Base-by-base conservation (phyloP, 352 stramenopile genomes). In the Hyaloperonospora arabidopsidis region DNA sequence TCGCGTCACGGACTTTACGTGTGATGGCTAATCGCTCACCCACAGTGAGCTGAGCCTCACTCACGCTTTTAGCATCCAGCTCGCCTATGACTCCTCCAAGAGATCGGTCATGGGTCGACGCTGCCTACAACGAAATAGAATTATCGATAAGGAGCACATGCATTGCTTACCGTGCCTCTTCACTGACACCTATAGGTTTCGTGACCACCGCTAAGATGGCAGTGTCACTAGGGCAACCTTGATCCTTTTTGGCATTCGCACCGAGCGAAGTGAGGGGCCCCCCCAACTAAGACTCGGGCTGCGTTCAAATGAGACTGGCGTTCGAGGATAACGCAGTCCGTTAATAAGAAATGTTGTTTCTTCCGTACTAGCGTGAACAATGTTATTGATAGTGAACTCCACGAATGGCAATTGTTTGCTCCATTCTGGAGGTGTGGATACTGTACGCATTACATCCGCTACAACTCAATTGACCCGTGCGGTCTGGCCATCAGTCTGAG, bases 401-500 rank as follows among this genome's bases (percentile, higher is more conserved):
- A 40, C 4, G 35, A 40, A 40, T 15, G 35, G 35, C 35, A 40
- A 40, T 40, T 15, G 35, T 12, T 40, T 40, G 10, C 13, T 40
- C 5, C 1, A 40, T 40, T 40, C 13, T n/a, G 14, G 1, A 18
- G 13, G 35, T 17, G 35, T 40, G 8, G 35, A 0, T 40, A 17
- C 25, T 7, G 25, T 29, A 29, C 25, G 25, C 25, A 29, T 8
- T 29, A 29, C 25, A 29, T 29, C 25, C 13, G 4, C 5, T 17
- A 40, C 13, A 12, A 40, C 35, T 40, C 35, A 12, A 40, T 40
- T 40, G 35, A 6, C 35, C 1, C 35, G 39, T 21, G 41, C 25
- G 2, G 25, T 49, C 5, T 48, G 49, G n/a, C 39, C 25, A 23
- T 49, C n/a, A 4, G 39, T 56, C 17, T 56, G 23, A 0, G 39